Percentiles rank a stretch among this genome's conserved stretches.
These are phyloP conservation scores for Cryphonectria naterciae DNA, from an alignment of 2,329 filamentous ascomycete genomes.

Conservation along the genomic window DNA sequence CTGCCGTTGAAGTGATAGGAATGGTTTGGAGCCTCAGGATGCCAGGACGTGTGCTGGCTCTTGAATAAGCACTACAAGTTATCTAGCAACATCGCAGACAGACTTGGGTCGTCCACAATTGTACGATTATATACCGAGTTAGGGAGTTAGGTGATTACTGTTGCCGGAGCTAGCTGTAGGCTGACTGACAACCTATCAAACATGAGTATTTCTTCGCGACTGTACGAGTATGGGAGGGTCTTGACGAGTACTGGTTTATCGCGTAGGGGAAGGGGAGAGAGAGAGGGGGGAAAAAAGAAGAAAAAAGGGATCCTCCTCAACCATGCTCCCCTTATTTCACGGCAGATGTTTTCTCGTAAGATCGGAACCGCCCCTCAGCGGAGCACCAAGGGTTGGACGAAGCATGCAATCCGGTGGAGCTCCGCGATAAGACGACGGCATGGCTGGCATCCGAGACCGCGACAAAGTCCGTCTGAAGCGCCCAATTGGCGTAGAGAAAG, in stretches of 20 bases:
- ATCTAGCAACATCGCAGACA: not conserved
- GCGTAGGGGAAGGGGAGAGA: too few relatives aligned
- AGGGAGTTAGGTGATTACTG: too few relatives aligned
- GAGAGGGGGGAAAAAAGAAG: too few relatives aligned
- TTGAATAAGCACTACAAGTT: not conserved
- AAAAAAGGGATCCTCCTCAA: not conserved
- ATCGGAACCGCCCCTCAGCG: slow-evolving; percentile 3
- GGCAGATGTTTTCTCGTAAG: not conserved
- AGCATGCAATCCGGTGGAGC: not conserved
- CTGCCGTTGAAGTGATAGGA: not conserved
- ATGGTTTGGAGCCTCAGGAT: not conserved
- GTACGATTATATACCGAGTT: not conserved
- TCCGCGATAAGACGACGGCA: slow-evolving; percentile 13
- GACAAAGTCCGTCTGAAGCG: not conserved
- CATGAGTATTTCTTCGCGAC: not conserved
- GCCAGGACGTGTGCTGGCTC: not conserved
- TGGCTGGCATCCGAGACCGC: slow-evolving; percentile 5
- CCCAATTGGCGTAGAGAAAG: slow-evolving; percentile 1
- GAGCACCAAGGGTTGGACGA: not conserved
- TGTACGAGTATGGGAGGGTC: not conserved
- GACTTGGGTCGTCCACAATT: not conserved
- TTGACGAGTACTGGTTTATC: not conserved
- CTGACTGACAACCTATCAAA: not conserved
- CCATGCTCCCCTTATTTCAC: not conserved
- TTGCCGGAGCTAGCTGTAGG: not conserved